Percentiles rank a stretch among this genome's conserved stretches.
These are phyloP conservation scores for Taxillus chinensis DNA, from an alignment of 164 flowering plant species.

Conservation along the genomic window DNA sequence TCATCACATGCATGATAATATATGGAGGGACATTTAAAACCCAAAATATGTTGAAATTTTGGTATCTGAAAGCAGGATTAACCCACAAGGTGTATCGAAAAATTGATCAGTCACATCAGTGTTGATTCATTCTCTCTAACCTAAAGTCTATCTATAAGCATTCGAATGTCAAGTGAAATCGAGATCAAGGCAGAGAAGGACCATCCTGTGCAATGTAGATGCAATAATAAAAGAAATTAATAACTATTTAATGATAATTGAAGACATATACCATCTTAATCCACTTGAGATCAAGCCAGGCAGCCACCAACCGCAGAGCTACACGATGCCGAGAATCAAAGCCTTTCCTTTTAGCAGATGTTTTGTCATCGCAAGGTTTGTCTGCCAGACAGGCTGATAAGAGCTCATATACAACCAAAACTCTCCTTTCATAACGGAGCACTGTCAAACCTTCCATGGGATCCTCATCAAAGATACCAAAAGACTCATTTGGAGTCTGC, in stretches of 20 bases:
- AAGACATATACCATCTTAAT: slow-evolving; percentile 62
- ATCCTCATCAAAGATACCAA: slow-evolving; percentile 24
- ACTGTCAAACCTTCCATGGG: slow-evolving; percentile 41
- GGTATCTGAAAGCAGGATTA: no score
- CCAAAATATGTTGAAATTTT: neutral
- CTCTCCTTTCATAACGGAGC: slow-evolving; percentile 60
- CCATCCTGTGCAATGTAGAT: neutral
- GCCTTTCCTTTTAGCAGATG: slow-evolving; percentile 50
- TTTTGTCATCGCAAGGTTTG: slow-evolving; percentile 38
- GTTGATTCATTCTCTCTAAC: no score
- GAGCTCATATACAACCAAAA: slow-evolving; percentile 71
- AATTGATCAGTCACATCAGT: no score
- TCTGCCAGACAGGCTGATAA: slow-evolving; percentile 91
- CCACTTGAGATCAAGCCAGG: slow-evolving; percentile 91
- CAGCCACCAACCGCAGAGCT: slow-evolving; percentile 73
- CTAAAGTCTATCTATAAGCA: no score
- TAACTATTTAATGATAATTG: neutral
- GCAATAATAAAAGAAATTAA: neutral
- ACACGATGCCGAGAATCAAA: slow-evolving; percentile 98
- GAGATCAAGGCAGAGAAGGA: no score
- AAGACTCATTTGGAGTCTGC: slow-evolving; percentile 18
- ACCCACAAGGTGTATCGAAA: no score
- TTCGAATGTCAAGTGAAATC: no score
- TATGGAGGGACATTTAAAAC: neutral
- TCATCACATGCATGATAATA: neutral